Percentiles rank a stretch among this genome's conserved stretches.
phyloP scores from a whole-genome alignment of 2,329 filamentous ascomycete genomes.

The Fusarium sp. region DNA sequence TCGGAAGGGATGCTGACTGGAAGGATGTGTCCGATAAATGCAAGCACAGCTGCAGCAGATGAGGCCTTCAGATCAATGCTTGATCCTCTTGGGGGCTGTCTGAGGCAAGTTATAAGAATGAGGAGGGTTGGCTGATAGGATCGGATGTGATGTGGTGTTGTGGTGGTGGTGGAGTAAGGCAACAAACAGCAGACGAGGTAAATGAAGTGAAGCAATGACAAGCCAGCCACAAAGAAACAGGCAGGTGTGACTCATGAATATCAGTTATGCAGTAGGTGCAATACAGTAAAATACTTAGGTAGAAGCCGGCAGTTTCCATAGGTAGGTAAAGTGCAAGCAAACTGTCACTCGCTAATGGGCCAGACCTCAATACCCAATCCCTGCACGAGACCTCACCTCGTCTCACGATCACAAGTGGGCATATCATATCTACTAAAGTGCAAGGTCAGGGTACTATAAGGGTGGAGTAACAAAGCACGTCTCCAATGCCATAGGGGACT shows the following conservation, averaged over 20 bases:
- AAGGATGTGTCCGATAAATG: not conserved
- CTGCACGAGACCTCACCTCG: not conserved
- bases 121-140: not conserved
- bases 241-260: not conserved
- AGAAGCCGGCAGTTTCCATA: not conserved
- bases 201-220: not conserved
- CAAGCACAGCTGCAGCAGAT: not conserved
- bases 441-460: not conserved
- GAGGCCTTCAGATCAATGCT: not conserved
- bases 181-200: not conserved
- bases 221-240: not conserved
- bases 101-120: not conserved
- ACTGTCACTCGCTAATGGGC: not conserved
- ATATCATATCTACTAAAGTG: not conserved
- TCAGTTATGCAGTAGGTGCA: not conserved
- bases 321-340: not conserved
- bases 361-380: not conserved
- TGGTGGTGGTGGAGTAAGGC: not conserved
- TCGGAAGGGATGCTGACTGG: not conserved
- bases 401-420: constrained; percentile 1
- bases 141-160: not conserved
- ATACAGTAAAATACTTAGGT: not conserved
- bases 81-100: not conserved
- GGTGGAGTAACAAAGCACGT: not conserved
- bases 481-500: not conserved